A percentile compares a stretch with the other conserved stretches of the same genome.
Evolutionary conservation across 1,284 basidiomycete genomes (phyloP).

Genomic region (Leccinum griseonigrum): DNA sequence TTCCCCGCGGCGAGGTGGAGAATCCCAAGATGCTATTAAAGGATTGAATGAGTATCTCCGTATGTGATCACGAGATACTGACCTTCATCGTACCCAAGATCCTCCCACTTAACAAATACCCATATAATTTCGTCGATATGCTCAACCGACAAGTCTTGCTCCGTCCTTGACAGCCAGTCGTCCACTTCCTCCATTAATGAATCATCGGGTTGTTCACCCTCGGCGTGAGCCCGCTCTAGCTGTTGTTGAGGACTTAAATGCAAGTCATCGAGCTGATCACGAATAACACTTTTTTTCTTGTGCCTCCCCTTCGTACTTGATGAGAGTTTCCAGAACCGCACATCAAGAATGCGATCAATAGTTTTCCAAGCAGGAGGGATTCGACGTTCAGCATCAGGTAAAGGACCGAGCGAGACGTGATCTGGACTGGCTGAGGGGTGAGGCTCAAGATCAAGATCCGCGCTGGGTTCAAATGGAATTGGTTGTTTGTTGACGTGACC

Average conservation of each 20-base stretch:
- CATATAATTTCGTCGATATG: constrained; percentile 67
- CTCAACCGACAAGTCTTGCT: constrained; percentile 43
- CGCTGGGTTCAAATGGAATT: constrained; percentile 35
- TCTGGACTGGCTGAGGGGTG: constrained; percentile 22
- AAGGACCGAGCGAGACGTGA: constrained; percentile 31
- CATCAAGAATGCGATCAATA: constrained; percentile 77
- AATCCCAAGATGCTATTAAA: constrained; percentile 81
- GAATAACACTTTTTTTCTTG: constrained; percentile 26
- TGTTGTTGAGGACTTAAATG: constrained; percentile 31
- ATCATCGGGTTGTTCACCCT: constrained; percentile 57
- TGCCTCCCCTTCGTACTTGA: constrained; percentile 14
- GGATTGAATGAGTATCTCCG: constrained; percentile 1
- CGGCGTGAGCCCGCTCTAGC: constrained; percentile 42
- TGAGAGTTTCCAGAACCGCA: constrained; percentile 52
- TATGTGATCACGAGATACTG: constrained; percentile 20
- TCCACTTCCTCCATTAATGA: constrained; percentile 52
- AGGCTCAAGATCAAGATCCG: constrained; percentile 40
- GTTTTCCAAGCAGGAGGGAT: constrained; percentile 78
- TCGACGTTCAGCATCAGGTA: constrained; percentile 61
- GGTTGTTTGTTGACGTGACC: constrained; percentile 32
- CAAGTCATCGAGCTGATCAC: constrained; percentile 34
- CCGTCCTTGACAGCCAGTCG: constrained; percentile 56
- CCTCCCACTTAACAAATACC: constrained; percentile 88
- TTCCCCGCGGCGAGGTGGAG: constrained; percentile 67
- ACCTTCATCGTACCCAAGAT: constrained; percentile 89